Evolutionary conservation across 345 rosid genomes (phyloP).

Genomic region (Pelargonium nanum): DNA sequence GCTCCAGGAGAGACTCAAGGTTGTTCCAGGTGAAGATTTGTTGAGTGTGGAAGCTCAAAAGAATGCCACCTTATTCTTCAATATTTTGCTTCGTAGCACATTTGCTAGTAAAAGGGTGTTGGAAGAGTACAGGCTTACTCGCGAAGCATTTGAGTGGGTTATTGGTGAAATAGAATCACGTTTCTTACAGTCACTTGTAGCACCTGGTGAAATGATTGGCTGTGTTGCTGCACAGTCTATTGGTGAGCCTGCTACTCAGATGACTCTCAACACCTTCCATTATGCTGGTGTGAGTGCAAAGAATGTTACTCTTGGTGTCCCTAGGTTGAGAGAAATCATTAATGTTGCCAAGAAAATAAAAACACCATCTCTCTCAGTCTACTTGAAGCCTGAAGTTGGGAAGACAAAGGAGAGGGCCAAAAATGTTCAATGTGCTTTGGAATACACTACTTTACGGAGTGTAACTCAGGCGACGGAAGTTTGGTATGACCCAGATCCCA

Average conservation of each 20-base stretch:
- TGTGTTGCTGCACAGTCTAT: conserved; percentile 99
- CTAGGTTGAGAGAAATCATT: conserved; percentile 88
- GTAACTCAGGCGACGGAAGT: conserved; percentile 95
- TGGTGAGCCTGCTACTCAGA: conserved; percentile 99
- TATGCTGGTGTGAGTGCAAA: conserved; percentile 99
- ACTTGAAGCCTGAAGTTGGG: conserved; percentile 58
- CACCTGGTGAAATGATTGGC: conserved; percentile 98
- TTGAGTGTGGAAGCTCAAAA: conserved; percentile 97
- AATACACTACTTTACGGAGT: conserved; percentile 92
- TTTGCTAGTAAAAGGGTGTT: conserved; percentile 94
- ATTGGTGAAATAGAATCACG: conserved; percentile 94
- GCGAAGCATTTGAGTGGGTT: conserved; percentile 97
- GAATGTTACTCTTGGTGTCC: conserved; percentile 97
- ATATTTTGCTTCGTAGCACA: conserved; percentile 90
- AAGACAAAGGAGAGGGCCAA: conserved; percentile 88
- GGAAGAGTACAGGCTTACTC: conserved; percentile 88
- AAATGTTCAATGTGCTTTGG: conserved; percentile 91
- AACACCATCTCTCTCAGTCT: conserved; percentile 89
- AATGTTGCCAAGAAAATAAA: conserved; percentile 92
- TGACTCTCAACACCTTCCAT: conserved; percentile 96
- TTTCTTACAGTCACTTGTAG: conserved; percentile 79
- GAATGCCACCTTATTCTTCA: conserved; percentile 93
- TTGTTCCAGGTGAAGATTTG: conserved; percentile 85
- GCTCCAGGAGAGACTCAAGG: conserved; percentile 88
- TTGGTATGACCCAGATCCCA: conserved; percentile 97